Conservation (phyloP, 345 rosid species). For the Populus pruinosa region DNA sequence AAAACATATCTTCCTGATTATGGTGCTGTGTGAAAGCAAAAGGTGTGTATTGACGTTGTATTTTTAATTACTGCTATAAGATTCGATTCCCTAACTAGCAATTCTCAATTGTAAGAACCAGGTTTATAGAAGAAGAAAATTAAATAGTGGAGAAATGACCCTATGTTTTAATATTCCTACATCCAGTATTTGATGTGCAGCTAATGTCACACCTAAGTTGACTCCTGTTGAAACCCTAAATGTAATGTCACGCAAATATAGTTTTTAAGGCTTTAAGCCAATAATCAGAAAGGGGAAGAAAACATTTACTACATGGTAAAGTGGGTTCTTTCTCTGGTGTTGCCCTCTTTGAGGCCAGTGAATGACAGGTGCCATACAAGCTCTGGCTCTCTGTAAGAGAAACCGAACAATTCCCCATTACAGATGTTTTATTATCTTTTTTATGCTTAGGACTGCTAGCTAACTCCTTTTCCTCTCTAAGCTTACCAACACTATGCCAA, state of each 20-base stretch:
- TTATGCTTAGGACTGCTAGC: not conserved
- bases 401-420: slow-evolving; percentile 1
- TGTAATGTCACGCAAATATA: not conserved
- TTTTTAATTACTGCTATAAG: too few relatives aligned
- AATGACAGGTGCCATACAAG: slow-evolving; percentile 20
- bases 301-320: not conserved
- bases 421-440: not conserved
- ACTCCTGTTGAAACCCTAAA: slow-evolving; percentile 1
- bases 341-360: not conserved
- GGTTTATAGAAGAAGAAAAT: not conserved
- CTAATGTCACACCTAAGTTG: not conserved
- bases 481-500: slow-evolving; percentile 17
- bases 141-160: too few relatives aligned
- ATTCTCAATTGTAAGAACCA: too few relatives aligned
- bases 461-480: slow-evolving; percentile 6
- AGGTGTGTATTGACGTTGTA: too few relatives aligned
- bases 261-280: not conserved
- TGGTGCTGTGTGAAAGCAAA: too few relatives aligned
- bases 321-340: slow-evolving; percentile 3
- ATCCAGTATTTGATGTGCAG: too few relatives aligned
- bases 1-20: too few relatives aligned
- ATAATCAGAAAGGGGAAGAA: not conserved
- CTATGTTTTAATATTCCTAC: too few relatives aligned
- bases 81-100: too few relatives aligned
- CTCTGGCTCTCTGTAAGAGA: slow-evolving; percentile 5